phyloP scores from a whole-genome alignment of 225 moss, liverwort and hornwort species.

The Bryoerythrophyllum caledonicum region DNA sequence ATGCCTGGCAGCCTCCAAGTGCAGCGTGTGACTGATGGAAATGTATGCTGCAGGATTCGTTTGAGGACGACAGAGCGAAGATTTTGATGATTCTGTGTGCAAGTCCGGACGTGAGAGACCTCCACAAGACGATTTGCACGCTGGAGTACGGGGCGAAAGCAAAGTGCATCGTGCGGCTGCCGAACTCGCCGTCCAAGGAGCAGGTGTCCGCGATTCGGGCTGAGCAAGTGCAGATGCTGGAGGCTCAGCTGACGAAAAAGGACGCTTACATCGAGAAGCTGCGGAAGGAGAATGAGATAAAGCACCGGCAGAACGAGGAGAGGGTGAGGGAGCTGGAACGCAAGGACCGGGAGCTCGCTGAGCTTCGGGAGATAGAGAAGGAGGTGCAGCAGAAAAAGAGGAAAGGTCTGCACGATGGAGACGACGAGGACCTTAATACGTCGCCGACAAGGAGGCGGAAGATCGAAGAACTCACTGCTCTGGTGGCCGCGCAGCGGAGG shows the following conservation, averaged over 20 bases:
- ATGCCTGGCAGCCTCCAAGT: background rate
- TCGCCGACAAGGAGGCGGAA: slow-evolving; percentile 48
- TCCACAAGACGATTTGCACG: slow-evolving; percentile 79
- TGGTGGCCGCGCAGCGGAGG: slow-evolving; percentile 57
- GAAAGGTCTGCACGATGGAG: slow-evolving; percentile 51
- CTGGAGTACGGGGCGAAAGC: slow-evolving; percentile 94
- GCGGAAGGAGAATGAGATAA: slow-evolving; percentile 56
- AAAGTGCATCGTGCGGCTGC: slow-evolving; percentile 84
- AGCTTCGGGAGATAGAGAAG: slow-evolving; percentile 57
- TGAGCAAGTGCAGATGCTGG: slow-evolving; percentile 60
- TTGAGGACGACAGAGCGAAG: slow-evolving; percentile 86
- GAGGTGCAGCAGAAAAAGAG: slow-evolving; percentile 44
- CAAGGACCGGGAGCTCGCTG: slow-evolving; percentile 51
- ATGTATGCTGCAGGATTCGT: slow-evolving; percentile 61
- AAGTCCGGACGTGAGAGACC: slow-evolving; percentile 71
- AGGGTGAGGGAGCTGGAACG: slow-evolving; percentile 54
- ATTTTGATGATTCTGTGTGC: slow-evolving; percentile 91
- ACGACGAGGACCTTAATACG: slow-evolving; percentile 44
- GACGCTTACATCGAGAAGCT: slow-evolving; percentile 68
- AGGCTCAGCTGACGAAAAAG: slow-evolving; percentile 69
- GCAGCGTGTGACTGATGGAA: background rate
- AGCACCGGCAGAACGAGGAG: slow-evolving; percentile 52
- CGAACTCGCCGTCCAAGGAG: slow-evolving; percentile 81
- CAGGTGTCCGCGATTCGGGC: slow-evolving; percentile 53
- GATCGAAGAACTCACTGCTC: slow-evolving; percentile 65